phyloP scores from a whole-genome alignment of 805 yeast species.

The Myxozyma mucilagina region DNA sequence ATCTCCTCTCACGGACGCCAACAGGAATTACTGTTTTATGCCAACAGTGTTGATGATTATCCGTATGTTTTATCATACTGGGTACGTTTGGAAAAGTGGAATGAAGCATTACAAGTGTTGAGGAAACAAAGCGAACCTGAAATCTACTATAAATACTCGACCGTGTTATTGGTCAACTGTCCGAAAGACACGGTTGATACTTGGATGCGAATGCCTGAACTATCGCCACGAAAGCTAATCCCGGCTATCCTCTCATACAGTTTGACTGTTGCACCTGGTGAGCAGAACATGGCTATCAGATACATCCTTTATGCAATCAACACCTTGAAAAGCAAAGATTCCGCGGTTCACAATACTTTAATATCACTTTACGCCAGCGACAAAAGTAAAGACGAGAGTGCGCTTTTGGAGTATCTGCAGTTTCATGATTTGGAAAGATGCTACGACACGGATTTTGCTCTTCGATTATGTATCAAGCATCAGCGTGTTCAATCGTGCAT shows the following conservation, averaged over 20 bases:
- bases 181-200: conserved; percentile 72
- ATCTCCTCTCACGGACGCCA: conserved; percentile 65
- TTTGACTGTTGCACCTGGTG: conserved; percentile 39
- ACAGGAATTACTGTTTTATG: conserved; percentile 63
- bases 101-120: conserved; percentile 61
- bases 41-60: conserved; percentile 66
- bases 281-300: conserved; percentile 63
- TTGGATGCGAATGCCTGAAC: conserved; percentile 62
- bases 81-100: conserved; percentile 71
- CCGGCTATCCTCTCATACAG: conserved; percentile 73
- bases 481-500: conserved; percentile 66
- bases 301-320: conserved; percentile 60
- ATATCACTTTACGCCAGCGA: conserved; percentile 64
- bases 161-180: conserved; percentile 63
- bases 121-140: conserved; percentile 50
- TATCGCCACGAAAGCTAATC: conserved; percentile 65
- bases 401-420: conserved; percentile 54
- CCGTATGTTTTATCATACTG: conserved; percentile 68
- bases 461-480: conserved; percentile 68
- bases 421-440: conserved; percentile 37
- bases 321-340: conserved; percentile 47
- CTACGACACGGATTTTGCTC: conserved; percentile 71
- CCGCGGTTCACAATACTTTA: conserved; percentile 66
- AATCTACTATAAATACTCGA: conserved; percentile 65
- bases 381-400: conserved; percentile 48